Conservation (phyloP, 352 stramenopile species). For the Globisporangium yorkense region DNA sequence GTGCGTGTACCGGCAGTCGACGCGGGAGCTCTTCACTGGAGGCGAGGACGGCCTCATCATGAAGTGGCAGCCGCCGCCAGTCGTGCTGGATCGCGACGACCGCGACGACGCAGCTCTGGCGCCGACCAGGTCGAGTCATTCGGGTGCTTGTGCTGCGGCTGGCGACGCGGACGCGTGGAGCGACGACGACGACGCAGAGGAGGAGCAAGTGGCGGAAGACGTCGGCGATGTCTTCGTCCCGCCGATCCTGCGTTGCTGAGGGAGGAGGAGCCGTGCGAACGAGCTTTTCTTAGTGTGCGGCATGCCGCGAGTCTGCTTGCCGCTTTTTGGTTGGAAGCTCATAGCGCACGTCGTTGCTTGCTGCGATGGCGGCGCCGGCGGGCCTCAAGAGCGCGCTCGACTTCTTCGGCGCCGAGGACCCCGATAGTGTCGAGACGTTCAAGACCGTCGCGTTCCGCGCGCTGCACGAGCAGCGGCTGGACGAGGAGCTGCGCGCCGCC, state of each 20-base stretch:
- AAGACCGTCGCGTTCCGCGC: constrained; percentile 53
- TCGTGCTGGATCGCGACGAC: constrained; percentile 15
- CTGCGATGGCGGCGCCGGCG: neutral
- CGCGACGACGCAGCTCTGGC: constrained; percentile 6
- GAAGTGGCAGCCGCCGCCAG: constrained; percentile 43
- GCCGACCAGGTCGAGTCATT: constrained; percentile 4
- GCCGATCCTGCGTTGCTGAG: constrained; percentile 38
- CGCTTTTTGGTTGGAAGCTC: no score
- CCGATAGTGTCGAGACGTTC: constrained; percentile 54
- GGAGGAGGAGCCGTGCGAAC: no score
- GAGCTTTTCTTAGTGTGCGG: no score
- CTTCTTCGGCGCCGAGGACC: constrained; percentile 51
- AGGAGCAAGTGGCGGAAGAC: constrained; percentile 7
- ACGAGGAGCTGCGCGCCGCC: constrained; percentile 45
- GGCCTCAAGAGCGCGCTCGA: constrained; percentile 27
- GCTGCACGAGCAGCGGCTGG: constrained; percentile 60
- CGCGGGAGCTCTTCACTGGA: constrained; percentile 50
- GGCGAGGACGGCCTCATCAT: constrained; percentile 67
- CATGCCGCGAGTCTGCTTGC: no score
- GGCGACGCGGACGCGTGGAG: constrained; percentile 48
- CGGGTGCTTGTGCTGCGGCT: neutral
- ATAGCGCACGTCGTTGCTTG: no score
- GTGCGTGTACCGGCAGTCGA: constrained; percentile 51
- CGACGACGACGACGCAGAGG: constrained; percentile 32
- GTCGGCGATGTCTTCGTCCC: constrained; percentile 41